Conservation (phyloP, 1,284 basidiomycete species). For the Pseudozyma sp. region DNA sequence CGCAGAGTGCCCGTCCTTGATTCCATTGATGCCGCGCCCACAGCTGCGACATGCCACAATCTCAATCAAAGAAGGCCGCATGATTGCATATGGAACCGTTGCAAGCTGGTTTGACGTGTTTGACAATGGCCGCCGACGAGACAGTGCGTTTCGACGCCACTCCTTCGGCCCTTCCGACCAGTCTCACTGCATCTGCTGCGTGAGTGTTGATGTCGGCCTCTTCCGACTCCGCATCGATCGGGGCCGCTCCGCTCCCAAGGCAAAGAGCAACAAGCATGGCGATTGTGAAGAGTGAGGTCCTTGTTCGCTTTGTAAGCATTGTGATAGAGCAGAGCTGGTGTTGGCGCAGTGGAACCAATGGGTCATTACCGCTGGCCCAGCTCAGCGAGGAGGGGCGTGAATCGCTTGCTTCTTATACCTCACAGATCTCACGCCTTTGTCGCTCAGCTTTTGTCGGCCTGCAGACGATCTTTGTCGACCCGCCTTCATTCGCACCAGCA, state of each 20-base stretch:
- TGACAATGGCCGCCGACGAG: conserved; percentile 12
- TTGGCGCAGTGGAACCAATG: not conserved
- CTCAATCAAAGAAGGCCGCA: conserved; percentile 24
- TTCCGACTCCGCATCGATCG: conserved; percentile 3
- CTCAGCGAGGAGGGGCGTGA: too few species aligned
- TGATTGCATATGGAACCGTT: conserved; percentile 39
- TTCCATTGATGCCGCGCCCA: too few species aligned
- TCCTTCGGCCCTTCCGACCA: not conserved
- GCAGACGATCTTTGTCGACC: not conserved
- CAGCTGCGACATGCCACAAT: not conserved
- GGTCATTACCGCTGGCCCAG: not conserved
- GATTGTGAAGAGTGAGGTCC: conserved; percentile 2
- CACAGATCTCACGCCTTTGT: too few species aligned
- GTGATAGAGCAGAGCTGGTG: not conserved
- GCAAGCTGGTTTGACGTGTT: conserved; percentile 28
- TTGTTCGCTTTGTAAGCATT: not conserved
- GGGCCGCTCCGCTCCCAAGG: not conserved
- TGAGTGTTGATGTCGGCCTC: not conserved
- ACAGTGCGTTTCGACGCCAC: not conserved
- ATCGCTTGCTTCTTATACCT: too few species aligned
- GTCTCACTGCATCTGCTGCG: conserved; percentile 1
- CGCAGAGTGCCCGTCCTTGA: too few species aligned
- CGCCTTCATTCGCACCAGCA: not conserved
- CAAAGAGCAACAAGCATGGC: not conserved
- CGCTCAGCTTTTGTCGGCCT: too few species aligned